Conservation (phyloP, 1,284 basidiomycete species). For the Grifola frondosa region DNA sequence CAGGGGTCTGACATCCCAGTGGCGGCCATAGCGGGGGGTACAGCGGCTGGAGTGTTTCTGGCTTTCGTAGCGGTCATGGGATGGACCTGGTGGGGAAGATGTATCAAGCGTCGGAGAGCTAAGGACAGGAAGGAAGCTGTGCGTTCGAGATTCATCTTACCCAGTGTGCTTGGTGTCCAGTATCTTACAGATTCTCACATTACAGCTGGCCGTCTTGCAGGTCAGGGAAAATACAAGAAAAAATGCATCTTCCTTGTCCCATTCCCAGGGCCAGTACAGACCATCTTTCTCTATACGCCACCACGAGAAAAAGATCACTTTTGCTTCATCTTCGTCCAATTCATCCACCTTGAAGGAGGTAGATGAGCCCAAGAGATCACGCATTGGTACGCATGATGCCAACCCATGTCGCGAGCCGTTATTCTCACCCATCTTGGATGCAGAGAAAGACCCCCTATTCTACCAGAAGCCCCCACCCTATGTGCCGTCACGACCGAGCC, state of each 20-base stretch:
- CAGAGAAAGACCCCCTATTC: too few species aligned
- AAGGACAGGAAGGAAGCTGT: slow-evolving; percentile 41
- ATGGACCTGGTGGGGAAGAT: slow-evolving; percentile 53
- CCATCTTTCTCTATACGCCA: slow-evolving; percentile 18
- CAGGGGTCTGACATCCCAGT: slow-evolving; percentile 37
- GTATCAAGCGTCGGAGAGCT: slow-evolving; percentile 39
- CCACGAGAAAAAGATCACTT: slow-evolving; percentile 29
- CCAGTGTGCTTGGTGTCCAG: background rate
- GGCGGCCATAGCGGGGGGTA: slow-evolving; percentile 51
- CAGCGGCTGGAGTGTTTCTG: slow-evolving; percentile 45
- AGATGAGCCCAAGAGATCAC: background rate
- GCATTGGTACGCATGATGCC: slow-evolving; percentile 11
- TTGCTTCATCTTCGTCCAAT: slow-evolving; percentile 18
- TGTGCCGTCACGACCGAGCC: too few species aligned
- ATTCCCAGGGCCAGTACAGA: slow-evolving; percentile 17
- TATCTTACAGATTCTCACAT: background rate
- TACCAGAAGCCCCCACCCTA: too few species aligned
- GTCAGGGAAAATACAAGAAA: slow-evolving; percentile 41
- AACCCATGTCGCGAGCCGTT: background rate
- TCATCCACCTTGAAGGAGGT: slow-evolving; percentile 17
- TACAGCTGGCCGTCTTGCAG: slow-evolving; percentile 30
- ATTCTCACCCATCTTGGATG: background rate
- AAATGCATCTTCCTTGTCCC: slow-evolving; percentile 33
- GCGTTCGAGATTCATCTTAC: slow-evolving; percentile 24
- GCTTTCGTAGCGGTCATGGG: slow-evolving; percentile 42